Percentiles rank a stretch among this genome's conserved stretches.
phyloP scores from a whole-genome alignment of 495 filamentous ascomycete species.

The Letharia columbiana region DNA sequence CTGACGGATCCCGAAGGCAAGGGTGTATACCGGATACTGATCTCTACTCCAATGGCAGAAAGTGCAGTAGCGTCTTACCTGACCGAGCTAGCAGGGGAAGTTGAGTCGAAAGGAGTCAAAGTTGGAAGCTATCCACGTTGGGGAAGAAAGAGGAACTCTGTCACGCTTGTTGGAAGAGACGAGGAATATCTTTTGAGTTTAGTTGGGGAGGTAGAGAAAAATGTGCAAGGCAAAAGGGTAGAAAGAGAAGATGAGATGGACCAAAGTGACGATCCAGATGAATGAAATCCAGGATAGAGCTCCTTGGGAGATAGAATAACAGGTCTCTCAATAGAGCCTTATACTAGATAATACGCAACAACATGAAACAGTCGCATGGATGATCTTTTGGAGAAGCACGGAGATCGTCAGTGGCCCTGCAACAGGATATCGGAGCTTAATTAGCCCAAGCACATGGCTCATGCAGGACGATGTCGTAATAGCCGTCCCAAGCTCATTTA shows the following conservation, averaged over 20 bases:
- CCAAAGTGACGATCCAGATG: constrained; percentile 24
- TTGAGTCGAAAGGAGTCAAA: constrained; percentile 68
- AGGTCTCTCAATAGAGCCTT: not conserved
- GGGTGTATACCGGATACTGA: constrained; percentile 63
- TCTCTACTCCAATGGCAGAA: constrained; percentile 82
- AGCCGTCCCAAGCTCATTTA: not conserved
- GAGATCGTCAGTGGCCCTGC: constrained; percentile 7
- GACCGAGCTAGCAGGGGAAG: constrained; percentile 64
- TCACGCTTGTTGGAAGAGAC: constrained; percentile 78
- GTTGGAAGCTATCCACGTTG: constrained; percentile 95
- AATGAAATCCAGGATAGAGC: not conserved
- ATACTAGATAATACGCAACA: not conserved
- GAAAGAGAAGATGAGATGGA: constrained; percentile 54
- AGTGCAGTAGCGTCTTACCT: constrained; percentile 75
- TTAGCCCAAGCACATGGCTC: constrained; percentile 13
- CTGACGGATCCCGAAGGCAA: constrained; percentile 71
- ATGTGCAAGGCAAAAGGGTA: constrained; percentile 49
- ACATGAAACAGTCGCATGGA: not conserved
- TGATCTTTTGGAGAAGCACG: not conserved
- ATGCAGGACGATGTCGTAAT: constrained; percentile 12
- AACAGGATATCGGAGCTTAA: constrained; percentile 14
- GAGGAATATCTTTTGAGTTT: constrained; percentile 50
- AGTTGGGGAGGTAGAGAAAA: constrained; percentile 56
- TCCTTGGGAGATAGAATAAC: not conserved
- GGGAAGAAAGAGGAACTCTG: constrained; percentile 80